phyloP scores from a whole-genome alignment of 2,329 filamentous ascomycete species.

The Hypoxylon sp. region DNA sequence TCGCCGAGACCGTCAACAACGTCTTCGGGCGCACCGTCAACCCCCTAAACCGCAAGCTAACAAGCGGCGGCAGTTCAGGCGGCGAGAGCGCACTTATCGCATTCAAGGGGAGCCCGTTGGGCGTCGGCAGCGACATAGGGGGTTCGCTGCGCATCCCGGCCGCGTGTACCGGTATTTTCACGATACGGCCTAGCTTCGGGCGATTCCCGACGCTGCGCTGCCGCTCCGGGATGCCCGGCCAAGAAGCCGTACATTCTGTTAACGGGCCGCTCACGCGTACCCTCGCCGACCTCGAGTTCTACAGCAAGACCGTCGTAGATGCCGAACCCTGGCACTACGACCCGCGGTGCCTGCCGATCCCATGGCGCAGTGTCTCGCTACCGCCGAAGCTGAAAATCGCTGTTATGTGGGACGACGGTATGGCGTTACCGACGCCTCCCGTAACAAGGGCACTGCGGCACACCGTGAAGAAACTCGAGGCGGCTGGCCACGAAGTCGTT shows the following conservation, averaged over 20 bases:
- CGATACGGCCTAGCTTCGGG: slow-evolving; percentile 63
- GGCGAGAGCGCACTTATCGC: slow-evolving; percentile 76
- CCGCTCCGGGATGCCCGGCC: slow-evolving; percentile 73
- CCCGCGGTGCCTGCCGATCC: slow-evolving; percentile 71
- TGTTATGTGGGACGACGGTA: slow-evolving; percentile 75
- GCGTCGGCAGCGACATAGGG: slow-evolving; percentile 59
- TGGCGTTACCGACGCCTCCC: slow-evolving; percentile 77
- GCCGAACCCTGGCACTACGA: slow-evolving; percentile 70
- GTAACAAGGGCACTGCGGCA: slow-evolving; percentile 69
- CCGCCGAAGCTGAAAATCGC: slow-evolving; percentile 67
- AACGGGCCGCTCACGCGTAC: slow-evolving; percentile 74
- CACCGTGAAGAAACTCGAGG: slow-evolving; percentile 61
- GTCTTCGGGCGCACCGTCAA: slow-evolving; percentile 74
- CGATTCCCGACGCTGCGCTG: slow-evolving; percentile 70
- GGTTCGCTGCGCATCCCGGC: slow-evolving; percentile 56
- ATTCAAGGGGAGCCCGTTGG: slow-evolving; percentile 71
- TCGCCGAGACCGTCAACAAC: slow-evolving; percentile 77
- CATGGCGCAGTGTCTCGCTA: slow-evolving; percentile 63
- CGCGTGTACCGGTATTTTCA: slow-evolving; percentile 53
- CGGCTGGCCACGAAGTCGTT: slow-evolving; percentile 66
- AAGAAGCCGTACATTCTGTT: slow-evolving; percentile 75
- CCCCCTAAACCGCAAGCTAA: slow-evolving; percentile 71
- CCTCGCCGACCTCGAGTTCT: slow-evolving; percentile 69
- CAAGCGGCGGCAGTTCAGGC: slow-evolving; percentile 76
- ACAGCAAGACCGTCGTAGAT: slow-evolving; percentile 67